These are phyloP conservation scores for Porphyrellus cyaneotinctus DNA, from an alignment of 768 basidiomycete genomes.

Conservation along the genomic window DNA sequence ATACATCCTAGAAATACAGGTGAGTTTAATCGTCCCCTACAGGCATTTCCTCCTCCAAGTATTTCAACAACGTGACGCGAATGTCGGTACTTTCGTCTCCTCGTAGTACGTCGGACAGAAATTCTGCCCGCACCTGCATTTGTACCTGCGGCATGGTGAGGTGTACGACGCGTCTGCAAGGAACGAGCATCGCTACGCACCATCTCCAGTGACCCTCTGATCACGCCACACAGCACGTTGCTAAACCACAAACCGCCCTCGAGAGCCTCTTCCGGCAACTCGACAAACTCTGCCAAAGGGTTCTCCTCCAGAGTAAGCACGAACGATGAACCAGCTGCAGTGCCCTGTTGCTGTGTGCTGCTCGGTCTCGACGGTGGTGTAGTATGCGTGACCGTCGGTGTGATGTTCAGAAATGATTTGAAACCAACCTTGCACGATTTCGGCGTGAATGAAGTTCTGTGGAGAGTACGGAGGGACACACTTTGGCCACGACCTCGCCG, in stretches of 20 bases:
- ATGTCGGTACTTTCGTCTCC: constrained; percentile 96
- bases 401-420: constrained; percentile 94
- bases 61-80: constrained; percentile 82
- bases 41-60: constrained; percentile 94
- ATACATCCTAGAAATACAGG: constrained; percentile 15
- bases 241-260: constrained; percentile 96
- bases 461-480: constrained; percentile 29
- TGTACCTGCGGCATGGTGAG: constrained; percentile 62
- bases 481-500: constrained; percentile 94
- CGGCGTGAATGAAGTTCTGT: neutral
- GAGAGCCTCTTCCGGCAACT: constrained; percentile 88
- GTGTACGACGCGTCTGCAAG: constrained; percentile 6
- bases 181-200: constrained; percentile 40
- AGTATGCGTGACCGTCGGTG: constrained; percentile 73
- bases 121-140: constrained; percentile 88
- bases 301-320: constrained; percentile 91
- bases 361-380: constrained; percentile 49
- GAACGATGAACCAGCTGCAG: constrained; percentile 57
- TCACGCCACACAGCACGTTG: constrained; percentile 91
- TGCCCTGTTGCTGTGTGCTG: constrained; percentile 39
- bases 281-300: constrained; percentile 94
- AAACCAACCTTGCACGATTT: constrained; percentile 74
- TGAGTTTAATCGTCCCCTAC: constrained; percentile 77
- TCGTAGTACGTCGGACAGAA: constrained; percentile 84
- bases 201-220: constrained; percentile 95